Percentiles rank a stretch among this genome's conserved stretches.
Evolutionary conservation across 768 basidiomycete genomes (phyloP).

Genomic region (Boletus subparvulus): DNA sequence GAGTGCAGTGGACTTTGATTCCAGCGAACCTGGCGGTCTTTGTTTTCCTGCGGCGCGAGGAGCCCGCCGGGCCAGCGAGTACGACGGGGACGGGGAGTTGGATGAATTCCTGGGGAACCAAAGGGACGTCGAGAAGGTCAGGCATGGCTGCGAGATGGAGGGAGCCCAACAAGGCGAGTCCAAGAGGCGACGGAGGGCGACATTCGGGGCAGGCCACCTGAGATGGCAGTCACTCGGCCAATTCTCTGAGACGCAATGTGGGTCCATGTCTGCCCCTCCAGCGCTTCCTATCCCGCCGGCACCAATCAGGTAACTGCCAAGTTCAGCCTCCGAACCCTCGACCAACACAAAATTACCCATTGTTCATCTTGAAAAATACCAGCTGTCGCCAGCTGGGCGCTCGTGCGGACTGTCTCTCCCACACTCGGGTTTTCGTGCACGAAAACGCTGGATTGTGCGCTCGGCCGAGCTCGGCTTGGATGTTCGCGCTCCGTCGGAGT

Average conservation of each 20-base stretch:
- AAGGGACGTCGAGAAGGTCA: neutral
- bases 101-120: conserved; percentile 12
- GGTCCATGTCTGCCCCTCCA: conserved; percentile 2
- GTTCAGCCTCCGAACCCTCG: conserved; percentile 12
- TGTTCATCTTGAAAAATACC: neutral
- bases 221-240: conserved; percentile 13
- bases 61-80: conserved; percentile 26
- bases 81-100: conserved; percentile 45
- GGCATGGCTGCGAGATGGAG: conserved; percentile 11
- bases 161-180: neutral
- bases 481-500: conserved; percentile 38
- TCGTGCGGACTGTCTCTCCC: no score
- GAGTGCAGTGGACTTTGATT: conserved; percentile 47
- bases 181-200: neutral
- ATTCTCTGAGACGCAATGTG: neutral
- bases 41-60: conserved; percentile 30
- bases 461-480: conserved; percentile 17
- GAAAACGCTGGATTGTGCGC: neutral
- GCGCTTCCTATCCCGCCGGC: conserved; percentile 1
- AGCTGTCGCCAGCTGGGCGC: neutral
- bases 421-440: neutral
- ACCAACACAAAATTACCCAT: neutral
- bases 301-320: conserved; percentile 4
- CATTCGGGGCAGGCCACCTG: conserved; percentile 1
- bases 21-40: conserved; percentile 41